Base-by-base conservation (phyloP, 129 eudicot species). In the Chrysanthemum makinoi region DNA sequence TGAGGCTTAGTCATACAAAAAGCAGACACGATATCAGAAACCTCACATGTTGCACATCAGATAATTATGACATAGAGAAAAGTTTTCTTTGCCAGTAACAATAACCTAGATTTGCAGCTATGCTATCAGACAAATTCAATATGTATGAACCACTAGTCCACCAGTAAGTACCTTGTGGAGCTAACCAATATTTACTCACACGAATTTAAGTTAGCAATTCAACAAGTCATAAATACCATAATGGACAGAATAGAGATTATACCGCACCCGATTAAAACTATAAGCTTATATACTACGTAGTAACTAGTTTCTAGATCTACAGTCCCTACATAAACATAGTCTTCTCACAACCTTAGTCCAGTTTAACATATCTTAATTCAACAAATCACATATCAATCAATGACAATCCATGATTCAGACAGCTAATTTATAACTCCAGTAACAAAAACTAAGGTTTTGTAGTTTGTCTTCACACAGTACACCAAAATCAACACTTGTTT, bases 271-370 rank as follows among this genome's bases (percentile, higher is more conserved):
- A 35, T 54, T 28, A 11, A 6, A 55, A 55, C 61, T 55, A 11
- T 18, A 20, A 60, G 47, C 56, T 47, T 50, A 50, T 16, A 50
- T 28, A 48, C 48, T 10, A n/a, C n/a, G n/a, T n/a, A n/a, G n/a
- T n/a, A 73, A 28, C 33, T 46, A 24, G 10, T 46, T 2, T 72
- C 28, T 30, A 50, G 62, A 73, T 73, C 77, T 50, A 5, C n/a
- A 17, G 12, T 50, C 46, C 13, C 39, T 58, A 53, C 24, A 26
- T 35, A 8, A n/a, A 10, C 14, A 51, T 51, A 51, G 55, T n/a
- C 5, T 50, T 50, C 55, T 13, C 55, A 50, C 55, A 50, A 50
- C 2, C 4, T 50, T 50, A 50, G 22, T 51, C 46, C 55, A 66
- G 66, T 51, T 51, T 51, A n/a, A 51, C 55, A 11, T 51, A 3